phyloP scores from a whole-genome alignment of 345 rosid species.

The Gossypium thurberi region DNA sequence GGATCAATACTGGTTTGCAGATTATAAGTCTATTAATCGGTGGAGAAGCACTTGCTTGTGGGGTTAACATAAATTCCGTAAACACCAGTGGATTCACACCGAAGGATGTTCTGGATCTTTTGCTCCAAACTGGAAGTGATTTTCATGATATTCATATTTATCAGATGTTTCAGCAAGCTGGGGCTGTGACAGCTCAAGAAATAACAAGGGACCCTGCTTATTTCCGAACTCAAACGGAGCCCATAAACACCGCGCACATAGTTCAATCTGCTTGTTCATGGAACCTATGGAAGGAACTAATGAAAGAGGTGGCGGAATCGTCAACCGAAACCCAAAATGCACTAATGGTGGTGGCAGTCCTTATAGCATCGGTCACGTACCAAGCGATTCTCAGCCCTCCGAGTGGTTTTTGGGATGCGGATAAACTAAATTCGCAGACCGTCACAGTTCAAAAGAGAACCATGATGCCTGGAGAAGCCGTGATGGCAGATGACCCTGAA shows the following conservation, averaged over 20 bases:
- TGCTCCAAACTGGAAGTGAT: neutral
- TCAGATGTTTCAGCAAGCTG: neutral
- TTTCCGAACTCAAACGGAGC: neutral
- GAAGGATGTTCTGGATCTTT: neutral
- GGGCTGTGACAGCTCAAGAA: constrained; percentile 1
- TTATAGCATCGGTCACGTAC: constrained; percentile 10
- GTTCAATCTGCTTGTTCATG: constrained; percentile 2
- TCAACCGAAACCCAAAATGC: constrained; percentile 3
- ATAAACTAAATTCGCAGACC: neutral
- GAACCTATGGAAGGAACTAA: constrained; percentile 7
- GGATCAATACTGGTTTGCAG: neutral
- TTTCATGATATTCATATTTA: neutral
- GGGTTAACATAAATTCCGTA: neutral
- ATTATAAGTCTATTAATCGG: neutral
- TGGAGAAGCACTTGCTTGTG: neutral
- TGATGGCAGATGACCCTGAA: constrained; percentile 11
- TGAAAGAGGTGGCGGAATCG: constrained; percentile 7
- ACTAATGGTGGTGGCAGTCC: constrained; percentile 2
- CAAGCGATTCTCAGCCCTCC: constrained; percentile 3
- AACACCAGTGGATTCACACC: constrained; percentile 11
- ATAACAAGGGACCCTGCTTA: neutral
- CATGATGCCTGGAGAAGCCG: constrained; percentile 2
- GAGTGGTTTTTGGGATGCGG: neutral
- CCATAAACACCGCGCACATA: neutral
- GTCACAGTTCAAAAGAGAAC: neutral